These are phyloP conservation scores for Cercospora berteroae DNA, from an alignment of 2,329 filamentous ascomycete species.

Conservation along the genomic window DNA sequence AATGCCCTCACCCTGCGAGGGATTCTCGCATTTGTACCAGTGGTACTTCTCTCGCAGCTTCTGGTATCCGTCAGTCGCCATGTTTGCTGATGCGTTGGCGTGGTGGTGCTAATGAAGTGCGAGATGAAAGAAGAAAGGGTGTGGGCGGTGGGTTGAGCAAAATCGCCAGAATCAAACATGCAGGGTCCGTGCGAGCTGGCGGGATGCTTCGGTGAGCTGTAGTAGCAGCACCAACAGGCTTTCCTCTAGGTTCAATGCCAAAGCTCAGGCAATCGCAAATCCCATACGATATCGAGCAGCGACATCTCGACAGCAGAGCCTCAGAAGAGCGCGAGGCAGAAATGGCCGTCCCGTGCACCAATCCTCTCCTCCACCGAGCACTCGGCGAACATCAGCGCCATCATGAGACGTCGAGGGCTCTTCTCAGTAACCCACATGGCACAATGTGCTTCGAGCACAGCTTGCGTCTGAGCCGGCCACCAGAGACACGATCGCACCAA, in stretches of 20 bases:
- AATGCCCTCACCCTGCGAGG: constrained; percentile 13
- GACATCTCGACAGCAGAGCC: neutral
- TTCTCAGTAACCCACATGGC: neutral
- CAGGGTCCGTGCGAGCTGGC: neutral
- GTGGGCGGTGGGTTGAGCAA: neutral
- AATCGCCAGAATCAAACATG: neutral
- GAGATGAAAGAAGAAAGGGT: neutral
- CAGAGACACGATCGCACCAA: neutral
- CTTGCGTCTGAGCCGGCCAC: neutral
- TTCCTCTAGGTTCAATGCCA: neutral
- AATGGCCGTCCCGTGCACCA: neutral
- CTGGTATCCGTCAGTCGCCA: constrained; percentile 8
- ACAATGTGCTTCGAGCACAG: neutral
- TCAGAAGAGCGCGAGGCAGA: neutral
- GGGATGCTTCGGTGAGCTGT: neutral
- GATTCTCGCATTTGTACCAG: constrained; percentile 21
- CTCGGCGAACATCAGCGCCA: neutral
- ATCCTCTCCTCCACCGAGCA: neutral
- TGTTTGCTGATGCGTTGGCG: neutral
- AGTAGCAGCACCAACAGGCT: neutral
- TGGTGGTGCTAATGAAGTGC: neutral
- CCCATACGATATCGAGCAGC: neutral
- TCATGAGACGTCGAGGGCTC: neutral
- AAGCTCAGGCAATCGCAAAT: neutral
- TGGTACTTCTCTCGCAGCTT: constrained; percentile 19